Evolutionary conservation across 768 basidiomycete species (phyloP).

Genomic region (Russula compacta): DNA sequence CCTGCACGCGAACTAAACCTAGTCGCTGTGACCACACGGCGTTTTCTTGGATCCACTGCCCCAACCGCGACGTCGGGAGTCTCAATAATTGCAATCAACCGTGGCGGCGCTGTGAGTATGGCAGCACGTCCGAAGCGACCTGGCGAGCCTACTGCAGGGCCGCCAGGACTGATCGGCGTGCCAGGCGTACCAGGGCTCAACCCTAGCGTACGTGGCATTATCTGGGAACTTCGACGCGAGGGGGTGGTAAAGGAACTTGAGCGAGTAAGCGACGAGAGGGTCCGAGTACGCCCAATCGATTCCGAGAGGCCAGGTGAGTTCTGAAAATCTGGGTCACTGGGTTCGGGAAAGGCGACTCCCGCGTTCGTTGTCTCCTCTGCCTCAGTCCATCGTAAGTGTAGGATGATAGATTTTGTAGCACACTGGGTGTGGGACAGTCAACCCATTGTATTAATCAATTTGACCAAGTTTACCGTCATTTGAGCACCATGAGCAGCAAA

Average conservation of each 20-base stretch:
- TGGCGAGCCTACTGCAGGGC: slow-evolving; percentile 8
- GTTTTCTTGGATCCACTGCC: slow-evolving; percentile 76
- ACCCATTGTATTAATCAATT: background rate
- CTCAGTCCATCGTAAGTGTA: slow-evolving; percentile 84
- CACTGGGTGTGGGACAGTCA: slow-evolving; percentile 40
- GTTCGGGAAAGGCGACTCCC: slow-evolving; percentile 9
- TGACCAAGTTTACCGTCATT: slow-evolving; percentile 59
- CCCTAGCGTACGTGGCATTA: slow-evolving; percentile 17
- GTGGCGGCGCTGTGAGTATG: slow-evolving; percentile 75
- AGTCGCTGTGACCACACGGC: slow-evolving; percentile 79
- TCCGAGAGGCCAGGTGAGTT: slow-evolving; percentile 22
- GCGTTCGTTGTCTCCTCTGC: slow-evolving; percentile 32
- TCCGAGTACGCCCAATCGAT: slow-evolving; percentile 29
- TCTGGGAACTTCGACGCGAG: slow-evolving; percentile 29
- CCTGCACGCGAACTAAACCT: slow-evolving; percentile 78
- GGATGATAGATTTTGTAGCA: slow-evolving; percentile 78
- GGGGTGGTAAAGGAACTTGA: slow-evolving; percentile 43
- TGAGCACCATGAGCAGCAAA: slow-evolving; percentile 85
- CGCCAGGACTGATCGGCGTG: slow-evolving; percentile 36
- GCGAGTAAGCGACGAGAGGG: slow-evolving; percentile 43
- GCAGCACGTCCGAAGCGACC: slow-evolving; percentile 56
- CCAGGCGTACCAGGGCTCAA: slow-evolving; percentile 39
- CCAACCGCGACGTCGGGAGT: slow-evolving; percentile 87
- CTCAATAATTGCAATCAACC: slow-evolving; percentile 72
- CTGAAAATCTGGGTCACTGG: slow-evolving; percentile 20